A percentile compares a stretch with the other conserved stretches of the same genome.
phyloP scores from a whole-genome alignment of 345 rosid genomes.

The Carallia pectinifolia region DNA sequence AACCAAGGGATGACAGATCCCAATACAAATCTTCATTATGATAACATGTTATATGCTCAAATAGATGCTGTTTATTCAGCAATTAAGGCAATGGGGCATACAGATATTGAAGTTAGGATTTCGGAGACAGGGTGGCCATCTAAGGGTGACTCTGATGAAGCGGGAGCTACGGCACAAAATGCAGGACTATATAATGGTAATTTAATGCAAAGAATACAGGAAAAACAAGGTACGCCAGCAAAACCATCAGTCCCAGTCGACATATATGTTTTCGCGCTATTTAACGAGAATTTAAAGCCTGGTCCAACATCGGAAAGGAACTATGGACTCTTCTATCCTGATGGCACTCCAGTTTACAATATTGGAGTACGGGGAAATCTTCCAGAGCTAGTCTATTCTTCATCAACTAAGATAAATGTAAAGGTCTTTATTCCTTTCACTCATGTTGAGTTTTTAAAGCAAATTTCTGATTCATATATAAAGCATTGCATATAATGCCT shows the following conservation, averaged over 20 bases:
- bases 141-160: slow-evolving; percentile 66
- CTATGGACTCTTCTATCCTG: slow-evolving; percentile 79
- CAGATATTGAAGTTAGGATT: slow-evolving; percentile 55
- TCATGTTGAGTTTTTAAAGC: not conserved
- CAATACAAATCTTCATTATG: slow-evolving; percentile 60
- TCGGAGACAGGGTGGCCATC: slow-evolving; percentile 99
- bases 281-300: slow-evolving; percentile 83
- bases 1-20: slow-evolving; percentile 67
- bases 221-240: slow-evolving; percentile 72
- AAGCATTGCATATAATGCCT: slow-evolving; percentile 8
- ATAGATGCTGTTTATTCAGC: slow-evolving; percentile 86
- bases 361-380: slow-evolving; percentile 64
- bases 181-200: slow-evolving; percentile 75
- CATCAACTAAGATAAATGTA: slow-evolving; percentile 45
- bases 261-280: slow-evolving; percentile 77
- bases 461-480: too few relatives aligned
- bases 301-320: slow-evolving; percentile 92
- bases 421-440: slow-evolving; percentile 8
- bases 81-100: slow-evolving; percentile 68
- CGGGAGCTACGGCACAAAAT: slow-evolving; percentile 73
- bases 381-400: slow-evolving; percentile 47
- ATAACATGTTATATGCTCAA: slow-evolving; percentile 94
- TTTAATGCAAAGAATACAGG: slow-evolving; percentile 46
- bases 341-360: slow-evolving; percentile 78
- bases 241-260: slow-evolving; percentile 68